Percentiles rank a stretch among this genome's conserved stretches.
Conservation (phyloP, 208 protist species). For the Trypanosoma boissoni region DNA sequence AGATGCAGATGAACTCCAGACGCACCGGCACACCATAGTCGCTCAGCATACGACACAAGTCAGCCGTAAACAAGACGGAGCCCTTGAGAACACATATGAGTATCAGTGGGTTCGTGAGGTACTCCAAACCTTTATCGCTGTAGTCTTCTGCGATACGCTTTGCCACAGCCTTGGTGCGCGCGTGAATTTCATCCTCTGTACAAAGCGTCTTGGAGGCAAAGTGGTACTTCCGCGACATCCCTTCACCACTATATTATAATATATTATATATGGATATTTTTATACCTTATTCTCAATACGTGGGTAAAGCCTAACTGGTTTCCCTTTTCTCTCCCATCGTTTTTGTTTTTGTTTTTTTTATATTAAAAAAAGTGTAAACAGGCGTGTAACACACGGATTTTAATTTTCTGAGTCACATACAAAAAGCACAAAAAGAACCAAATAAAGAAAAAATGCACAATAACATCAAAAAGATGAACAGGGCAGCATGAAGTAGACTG, state of each 20-base stretch:
- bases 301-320: too few relatives aligned
- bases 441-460: conserved; percentile 13
- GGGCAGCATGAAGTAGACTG: too few relatives aligned
- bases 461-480: too few relatives aligned
- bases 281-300: too few relatives aligned
- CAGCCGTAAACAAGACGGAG: conserved; percentile 78
- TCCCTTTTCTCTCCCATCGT: neutral
- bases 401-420: neutral
- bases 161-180: conserved; percentile 32
- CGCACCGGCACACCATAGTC: conserved; percentile 66
- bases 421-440: conserved; percentile 16
- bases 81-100: conserved; percentile 87
- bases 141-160: conserved; percentile 79
- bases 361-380: too few relatives aligned
- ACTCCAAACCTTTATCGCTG: conserved; percentile 28
- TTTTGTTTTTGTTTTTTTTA: neutral
- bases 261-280: too few relatives aligned
- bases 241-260: too few relatives aligned
- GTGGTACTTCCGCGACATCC: conserved; percentile 38
- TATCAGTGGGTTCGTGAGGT: conserved; percentile 60
- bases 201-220: conserved; percentile 51
- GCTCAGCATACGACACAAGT: conserved; percentile 58
- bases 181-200: conserved; percentile 58
- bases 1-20: conserved; percentile 89
- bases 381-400: neutral